A percentile compares a stretch with the other conserved stretches of the same genome.
Conservation (phyloP, 2,329 filamentous ascomycete species). For the Nothomitra cinnamomea region DNA sequence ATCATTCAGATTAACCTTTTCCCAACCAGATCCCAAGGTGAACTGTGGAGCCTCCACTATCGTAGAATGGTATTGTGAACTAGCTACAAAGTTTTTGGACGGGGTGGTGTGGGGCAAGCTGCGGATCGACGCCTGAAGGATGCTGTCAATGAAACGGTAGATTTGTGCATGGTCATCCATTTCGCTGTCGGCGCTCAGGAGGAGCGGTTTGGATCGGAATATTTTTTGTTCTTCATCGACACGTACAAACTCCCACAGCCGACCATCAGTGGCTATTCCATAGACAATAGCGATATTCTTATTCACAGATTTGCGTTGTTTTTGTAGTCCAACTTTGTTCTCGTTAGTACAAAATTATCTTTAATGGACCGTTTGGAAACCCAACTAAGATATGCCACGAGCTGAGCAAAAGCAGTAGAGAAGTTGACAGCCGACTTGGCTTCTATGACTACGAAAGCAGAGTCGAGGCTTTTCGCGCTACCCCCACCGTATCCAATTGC, state of each 20-base stretch:
- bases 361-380: not conserved
- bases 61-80: not conserved
- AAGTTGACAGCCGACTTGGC: not conserved
- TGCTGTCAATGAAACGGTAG: not conserved
- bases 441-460: not conserved
- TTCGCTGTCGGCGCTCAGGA: not conserved
- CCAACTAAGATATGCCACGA: not conserved
- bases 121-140: not conserved
- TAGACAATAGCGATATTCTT: not conserved
- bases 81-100: not conserved
- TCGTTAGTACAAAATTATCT: not conserved
- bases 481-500: not conserved
- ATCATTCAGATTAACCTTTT: not conserved
- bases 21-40: not conserved
- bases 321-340: not conserved
- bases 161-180: not conserved
- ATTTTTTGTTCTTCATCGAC: not conserved
- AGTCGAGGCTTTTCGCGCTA: not conserved
- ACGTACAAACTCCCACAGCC: not conserved
- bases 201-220: not conserved
- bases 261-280: not conserved
- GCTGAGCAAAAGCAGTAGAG: not conserved
- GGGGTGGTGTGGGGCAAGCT: not conserved
- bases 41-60: not conserved
- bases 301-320: not conserved